Conservation (phyloP, 441 rosid genomes). For the Populus hybrid region DNA sequence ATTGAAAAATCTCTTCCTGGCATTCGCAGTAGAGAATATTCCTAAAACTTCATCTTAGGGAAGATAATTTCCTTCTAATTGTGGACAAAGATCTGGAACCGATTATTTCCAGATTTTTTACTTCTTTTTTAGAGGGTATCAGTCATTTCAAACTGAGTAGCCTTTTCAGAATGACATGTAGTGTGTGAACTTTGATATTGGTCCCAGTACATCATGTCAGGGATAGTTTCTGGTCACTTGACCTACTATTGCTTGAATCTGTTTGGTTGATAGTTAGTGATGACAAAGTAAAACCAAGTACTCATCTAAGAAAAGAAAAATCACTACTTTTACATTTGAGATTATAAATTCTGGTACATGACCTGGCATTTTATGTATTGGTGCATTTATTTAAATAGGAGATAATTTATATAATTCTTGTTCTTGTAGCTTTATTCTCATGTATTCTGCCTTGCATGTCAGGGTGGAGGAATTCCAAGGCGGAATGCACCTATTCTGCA, state of each 20-base stretch:
- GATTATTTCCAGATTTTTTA: no score
- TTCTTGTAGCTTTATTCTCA: not conserved
- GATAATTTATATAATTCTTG: not conserved
- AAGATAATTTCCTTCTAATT: no score
- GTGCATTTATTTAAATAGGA: not conserved
- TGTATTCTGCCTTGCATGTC: constrained; percentile 18
- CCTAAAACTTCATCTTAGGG: no score
- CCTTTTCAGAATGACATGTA: not conserved
- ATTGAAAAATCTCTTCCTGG: not conserved
- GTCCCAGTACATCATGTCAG: not conserved
- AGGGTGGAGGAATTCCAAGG: constrained; percentile 93
- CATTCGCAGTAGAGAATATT: no score
- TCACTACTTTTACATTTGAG: not conserved
- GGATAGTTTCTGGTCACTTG: not conserved
- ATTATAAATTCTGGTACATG: no score
- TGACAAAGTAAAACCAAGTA: not conserved
- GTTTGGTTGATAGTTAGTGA: not conserved
- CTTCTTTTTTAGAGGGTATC: not conserved
- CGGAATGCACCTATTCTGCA: constrained; percentile 79
- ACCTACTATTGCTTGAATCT: not conserved
- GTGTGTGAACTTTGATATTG: not conserved
- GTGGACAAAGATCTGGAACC: no score
- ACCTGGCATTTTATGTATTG: not conserved
- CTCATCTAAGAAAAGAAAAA: not conserved
- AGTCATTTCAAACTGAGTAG: not conserved